Percentiles rank a stretch among this genome's conserved stretches.
Evolutionary conservation across 108 stramenopile genomes (phyloP).

Genomic region (Cylindrotheca closterium): DNA sequence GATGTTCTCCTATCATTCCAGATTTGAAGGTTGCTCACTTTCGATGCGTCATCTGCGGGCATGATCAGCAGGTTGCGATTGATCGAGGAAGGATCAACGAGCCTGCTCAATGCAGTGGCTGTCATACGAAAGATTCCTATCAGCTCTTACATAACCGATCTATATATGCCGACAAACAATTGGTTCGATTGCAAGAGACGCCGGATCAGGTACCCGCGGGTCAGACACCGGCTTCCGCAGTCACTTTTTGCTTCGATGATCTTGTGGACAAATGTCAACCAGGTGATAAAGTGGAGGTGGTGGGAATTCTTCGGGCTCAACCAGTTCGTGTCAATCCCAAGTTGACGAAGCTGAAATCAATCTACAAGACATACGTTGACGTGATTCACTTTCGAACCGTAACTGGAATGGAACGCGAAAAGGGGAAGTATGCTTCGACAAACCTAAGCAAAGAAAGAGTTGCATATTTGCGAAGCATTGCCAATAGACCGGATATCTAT

Average conservation of each 20-base stretch:
- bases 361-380: slow-evolving; percentile 98
- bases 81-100: slow-evolving; percentile 95
- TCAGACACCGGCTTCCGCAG: slow-evolving; percentile 95
- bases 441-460: slow-evolving; percentile 61
- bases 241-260: slow-evolving; percentile 96
- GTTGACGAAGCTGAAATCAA: slow-evolving; percentile 81
- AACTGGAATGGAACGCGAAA: slow-evolving; percentile 43
- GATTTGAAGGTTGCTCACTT: slow-evolving; percentile 97
- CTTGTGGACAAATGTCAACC: slow-evolving; percentile 95
- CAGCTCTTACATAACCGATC: slow-evolving; percentile 93
- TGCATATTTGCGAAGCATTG: slow-evolving; percentile 68
- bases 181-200: slow-evolving; percentile 96
- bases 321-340: slow-evolving; percentile 89
- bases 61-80: slow-evolving; percentile 76
- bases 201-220: slow-evolving; percentile 98
- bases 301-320: slow-evolving; percentile 95
- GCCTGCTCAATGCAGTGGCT: slow-evolving; percentile 77
- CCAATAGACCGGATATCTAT: slow-evolving; percentile 80
- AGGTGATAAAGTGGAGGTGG: slow-evolving; percentile 96
- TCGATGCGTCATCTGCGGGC: slow-evolving; percentile 86
- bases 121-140: slow-evolving; percentile 68
- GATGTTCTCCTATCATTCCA: slow-evolving; percentile 93
- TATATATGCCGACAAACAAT: slow-evolving; percentile 96
- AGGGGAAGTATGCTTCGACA: slow-evolving; percentile 12
- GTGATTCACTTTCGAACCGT: slow-evolving; percentile 92